Evolutionary conservation across 1,284 basidiomycete genomes (phyloP).

Genomic region (Porodaedalea pini): DNA sequence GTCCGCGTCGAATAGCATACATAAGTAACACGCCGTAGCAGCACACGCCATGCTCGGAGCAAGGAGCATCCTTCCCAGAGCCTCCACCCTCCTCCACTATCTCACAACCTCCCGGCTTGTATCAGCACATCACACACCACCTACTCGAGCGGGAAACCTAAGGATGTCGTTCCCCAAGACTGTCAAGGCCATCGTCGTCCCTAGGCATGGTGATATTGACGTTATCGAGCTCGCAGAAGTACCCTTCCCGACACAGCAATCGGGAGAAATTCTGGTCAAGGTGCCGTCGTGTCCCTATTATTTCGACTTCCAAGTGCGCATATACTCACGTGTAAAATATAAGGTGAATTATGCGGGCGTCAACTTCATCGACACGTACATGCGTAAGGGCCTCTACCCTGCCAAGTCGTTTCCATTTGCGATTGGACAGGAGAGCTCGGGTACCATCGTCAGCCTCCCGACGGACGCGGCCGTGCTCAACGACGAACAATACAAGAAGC

Average conservation of each 20-base stretch:
- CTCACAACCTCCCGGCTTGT: too few relatives aligned
- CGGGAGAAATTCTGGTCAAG: slow-evolving; percentile 77
- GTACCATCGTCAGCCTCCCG: slow-evolving; percentile 72
- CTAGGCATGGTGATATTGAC: slow-evolving; percentile 68
- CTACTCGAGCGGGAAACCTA: too few relatives aligned
- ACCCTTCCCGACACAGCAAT: slow-evolving; percentile 58
- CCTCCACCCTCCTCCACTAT: too few relatives aligned
- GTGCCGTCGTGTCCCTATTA: slow-evolving; percentile 37
- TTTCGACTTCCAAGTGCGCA: neutral
- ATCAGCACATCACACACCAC: too few relatives aligned
- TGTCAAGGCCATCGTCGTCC: slow-evolving; percentile 46
- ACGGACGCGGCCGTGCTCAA: slow-evolving; percentile 51
- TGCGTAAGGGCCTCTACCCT: slow-evolving; percentile 59
- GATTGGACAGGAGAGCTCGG: slow-evolving; percentile 78
- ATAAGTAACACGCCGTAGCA: too few relatives aligned
- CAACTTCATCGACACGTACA: slow-evolving; percentile 87
- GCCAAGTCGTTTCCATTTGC: slow-evolving; percentile 62
- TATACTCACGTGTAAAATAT: slow-evolving; percentile 31
- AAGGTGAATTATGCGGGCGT: slow-evolving; percentile 53
- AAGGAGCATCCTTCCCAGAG: too few relatives aligned
- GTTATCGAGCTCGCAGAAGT: slow-evolving; percentile 67
- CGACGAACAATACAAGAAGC: slow-evolving; percentile 56
- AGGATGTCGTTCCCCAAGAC: slow-evolving; percentile 35
- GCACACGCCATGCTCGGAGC: too few relatives aligned
- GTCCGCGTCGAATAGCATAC: too few relatives aligned